Base-by-base conservation (phyloP, 495 filamentous ascomycete species). In the Xylaria flabelliformis region DNA sequence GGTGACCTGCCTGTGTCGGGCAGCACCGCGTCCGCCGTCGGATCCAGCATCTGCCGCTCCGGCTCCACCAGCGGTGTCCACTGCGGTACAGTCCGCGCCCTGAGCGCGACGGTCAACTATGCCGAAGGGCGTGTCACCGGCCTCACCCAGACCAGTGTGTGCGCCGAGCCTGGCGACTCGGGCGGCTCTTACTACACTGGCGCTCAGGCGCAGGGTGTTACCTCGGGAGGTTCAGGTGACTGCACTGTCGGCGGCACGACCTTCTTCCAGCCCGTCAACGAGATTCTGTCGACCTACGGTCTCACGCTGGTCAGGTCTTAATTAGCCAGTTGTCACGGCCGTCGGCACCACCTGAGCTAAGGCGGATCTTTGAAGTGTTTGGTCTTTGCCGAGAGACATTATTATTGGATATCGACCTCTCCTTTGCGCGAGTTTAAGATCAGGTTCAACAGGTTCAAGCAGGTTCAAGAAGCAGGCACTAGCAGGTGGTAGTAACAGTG, bases 201-300 rank as follows among this genome's bases (percentile, higher is more conserved):
- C 58, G 34, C 73, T 70, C 75, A 77, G 73, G 75, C 75, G 67
- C 73, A 77, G 71, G 75, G 75, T 29, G 75, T 77, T 55, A 77
- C 75, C 75, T 77, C 75, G 46, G 75, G 75, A 75, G 75, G 75
- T 69, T 74, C 70, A 44, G 75, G 75, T 53, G 70, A 77, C 73
- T 77, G 75, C 75, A 69, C 73, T 17, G 8, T 8, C 34, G 75
- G 75, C 70, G 75, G 75, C 51, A 75, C 39, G 0, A 77, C 75
- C 67, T 77, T 74, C 75, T 77, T 77, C 75, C 75, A 77, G 73
- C 75, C 75, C 65, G 75, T 77, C 64, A 77, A 77, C 63, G 75
- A 77, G 73, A 77, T 77, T 56, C 73, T 77, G n/a, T 73, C 70
- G 64, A 77, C 73, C 73, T 77, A 77, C 73, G 73, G 75, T 59